A percentile compares a stretch with the other conserved stretches of the same genome.
Evolutionary conservation across 2,329 filamentous ascomycete species (phyloP).

Genomic region (Monosporascus cannonballus): DNA sequence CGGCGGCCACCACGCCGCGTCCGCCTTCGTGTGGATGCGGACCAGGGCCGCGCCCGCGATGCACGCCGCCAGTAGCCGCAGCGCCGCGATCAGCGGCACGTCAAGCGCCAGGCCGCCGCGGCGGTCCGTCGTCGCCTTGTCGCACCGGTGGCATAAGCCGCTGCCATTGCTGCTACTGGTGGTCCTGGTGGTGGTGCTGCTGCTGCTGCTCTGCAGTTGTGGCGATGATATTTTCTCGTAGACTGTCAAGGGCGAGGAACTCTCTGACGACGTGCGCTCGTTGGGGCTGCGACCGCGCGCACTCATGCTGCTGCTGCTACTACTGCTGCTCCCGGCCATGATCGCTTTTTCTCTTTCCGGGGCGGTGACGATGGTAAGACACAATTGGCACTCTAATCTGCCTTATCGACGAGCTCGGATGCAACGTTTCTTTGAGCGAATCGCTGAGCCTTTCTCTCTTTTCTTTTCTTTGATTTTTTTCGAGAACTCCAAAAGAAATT

Average conservation of each 20-base stretch:
- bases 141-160: constrained; percentile 4
- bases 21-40: constrained; percentile 18
- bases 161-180: background rate
- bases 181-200: background rate
- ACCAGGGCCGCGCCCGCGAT: constrained; percentile 18
- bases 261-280: constrained; percentile 10
- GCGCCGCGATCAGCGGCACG: constrained; percentile 19
- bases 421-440: no score
- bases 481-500: no score
- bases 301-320: background rate
- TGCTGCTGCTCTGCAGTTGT: constrained; percentile 6
- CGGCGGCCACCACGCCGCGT: constrained; percentile 21
- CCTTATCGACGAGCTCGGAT: no score
- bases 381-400: no score
- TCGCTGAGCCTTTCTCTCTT: no score
- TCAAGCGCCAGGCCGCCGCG: constrained; percentile 12
- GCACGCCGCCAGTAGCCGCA: constrained; percentile 16
- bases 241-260: constrained; percentile 6
- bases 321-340: background rate
- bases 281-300: constrained; percentile 4
- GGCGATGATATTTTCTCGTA: constrained; percentile 7
- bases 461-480: no score
- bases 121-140: constrained; percentile 3
- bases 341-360: background rate
- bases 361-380: background rate